Evolutionary conservation across 164 flowering plant genomes (phyloP), one percentile per base, ranked within the genome.

Genomic region (Vitis labrusca): DNA sequence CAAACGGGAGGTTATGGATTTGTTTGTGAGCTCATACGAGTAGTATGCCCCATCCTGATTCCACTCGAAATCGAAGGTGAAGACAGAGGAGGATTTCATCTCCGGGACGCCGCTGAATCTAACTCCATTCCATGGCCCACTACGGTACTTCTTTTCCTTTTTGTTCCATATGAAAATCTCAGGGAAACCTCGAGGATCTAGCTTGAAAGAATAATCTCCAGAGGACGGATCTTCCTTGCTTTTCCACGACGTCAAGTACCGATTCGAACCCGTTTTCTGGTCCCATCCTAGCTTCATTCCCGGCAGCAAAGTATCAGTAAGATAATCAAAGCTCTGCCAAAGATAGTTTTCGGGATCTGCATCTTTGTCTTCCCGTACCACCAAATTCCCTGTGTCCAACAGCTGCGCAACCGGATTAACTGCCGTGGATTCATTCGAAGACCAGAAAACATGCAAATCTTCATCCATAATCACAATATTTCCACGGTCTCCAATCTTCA

Each of bases 81-180:
- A 85, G 3, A 54, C 37, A 3, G 82, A 11, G 9, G 30, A 48
- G 0, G 75, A 19, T 1, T 73, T 66, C 89, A 84, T 80, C 12
- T 79, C 84, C 5, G 91, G 91, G 0, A 85, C 81, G 1, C 94
- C 94, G 23, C 86, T 86, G 48, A 84, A 91, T 44, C 84, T 54
- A 1, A 60, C 9, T 1, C 93, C 93, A 58, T 83, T 84, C 91
- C 89, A 89, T 1, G 91, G 88, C 3, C 97, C 93, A 44, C 82
- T 80, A 23, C 91, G 73, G 52, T 76, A 84, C 6, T 0, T 6
- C 14, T 1, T 15, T 1, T 0, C 10, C 2, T 60, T 50, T 2
- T 61, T 29, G 5, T 67, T 59, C 59, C 23, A 16, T 8, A 87
- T 1, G 51, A 70, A 70, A 0, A 69, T 8, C 64, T 85, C 82